phyloP scores from a whole-genome alignment of 148 eudicot genomes.

The Rhododendron griersonianum region DNA sequence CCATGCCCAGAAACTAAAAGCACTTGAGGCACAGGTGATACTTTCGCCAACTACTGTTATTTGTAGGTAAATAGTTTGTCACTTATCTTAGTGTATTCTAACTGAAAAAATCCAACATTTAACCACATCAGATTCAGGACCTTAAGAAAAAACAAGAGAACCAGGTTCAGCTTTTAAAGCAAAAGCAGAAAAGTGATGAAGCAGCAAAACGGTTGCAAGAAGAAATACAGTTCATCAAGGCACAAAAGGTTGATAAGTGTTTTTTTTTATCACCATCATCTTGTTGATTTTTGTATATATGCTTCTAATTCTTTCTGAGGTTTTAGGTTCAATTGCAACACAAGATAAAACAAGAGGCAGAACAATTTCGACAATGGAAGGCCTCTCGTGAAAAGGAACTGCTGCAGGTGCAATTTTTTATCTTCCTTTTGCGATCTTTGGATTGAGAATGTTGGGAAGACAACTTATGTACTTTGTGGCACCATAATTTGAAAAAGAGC shows the following conservation, averaged over 20 bases:
- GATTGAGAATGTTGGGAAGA: not conserved
- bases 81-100: not conserved
- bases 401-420: slow-evolving; percentile 55
- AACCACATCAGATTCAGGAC: slow-evolving; percentile 67
- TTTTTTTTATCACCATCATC: slow-evolving; percentile 13
- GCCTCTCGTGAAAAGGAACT: slow-evolving; percentile 97
- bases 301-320: slow-evolving; percentile 15
- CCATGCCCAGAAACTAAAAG: slow-evolving; percentile 84
- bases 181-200: slow-evolving; percentile 98
- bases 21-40: slow-evolving; percentile 87
- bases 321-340: slow-evolving; percentile 93
- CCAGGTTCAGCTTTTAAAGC: slow-evolving; percentile 91
- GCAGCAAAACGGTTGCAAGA: slow-evolving; percentile 94
- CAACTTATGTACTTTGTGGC: not conserved
- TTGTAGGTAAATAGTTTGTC: not conserved
- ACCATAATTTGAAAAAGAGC: not conserved
- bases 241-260: slow-evolving; percentile 68
- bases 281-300: not conserved
- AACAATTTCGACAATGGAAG: slow-evolving; percentile 97
- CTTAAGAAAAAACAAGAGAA: slow-evolving; percentile 97
- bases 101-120: not conserved
- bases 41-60: not conserved
- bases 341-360: slow-evolving; percentile 96
- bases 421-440: not conserved
- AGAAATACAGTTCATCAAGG: slow-evolving; percentile 90